phyloP scores from a whole-genome alignment of 2,329 filamentous ascomycete genomes.

The Calonectria pseudoreteaudii region DNA sequence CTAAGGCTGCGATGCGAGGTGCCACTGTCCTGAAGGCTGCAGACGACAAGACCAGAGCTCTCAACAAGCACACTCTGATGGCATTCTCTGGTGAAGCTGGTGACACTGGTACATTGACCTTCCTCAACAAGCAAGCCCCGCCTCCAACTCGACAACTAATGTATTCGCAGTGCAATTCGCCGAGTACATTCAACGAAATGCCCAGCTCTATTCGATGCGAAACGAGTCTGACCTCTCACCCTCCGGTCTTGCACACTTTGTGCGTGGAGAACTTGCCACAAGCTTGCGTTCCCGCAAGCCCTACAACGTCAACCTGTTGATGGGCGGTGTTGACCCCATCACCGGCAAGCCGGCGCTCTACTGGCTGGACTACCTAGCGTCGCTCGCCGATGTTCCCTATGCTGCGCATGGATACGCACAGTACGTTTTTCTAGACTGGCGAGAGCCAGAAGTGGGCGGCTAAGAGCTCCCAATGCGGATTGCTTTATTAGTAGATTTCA shows the following conservation, averaged over 20 bases:
- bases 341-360: conserved; percentile 91
- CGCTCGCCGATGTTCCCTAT: conserved; percentile 89
- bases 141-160: conserved; percentile 38
- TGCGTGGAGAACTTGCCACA: conserved; percentile 91
- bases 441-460: not conserved
- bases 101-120: conserved; percentile 77
- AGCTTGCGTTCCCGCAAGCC: conserved; percentile 92
- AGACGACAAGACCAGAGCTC: conserved; percentile 93
- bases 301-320: conserved; percentile 95
- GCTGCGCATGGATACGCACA: conserved; percentile 98
- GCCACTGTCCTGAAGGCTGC: conserved; percentile 93
- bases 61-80: conserved; percentile 96
- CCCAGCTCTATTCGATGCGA: conserved; percentile 98
- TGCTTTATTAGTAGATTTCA: not conserved
- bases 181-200: conserved; percentile 98
- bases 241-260: conserved; percentile 89
- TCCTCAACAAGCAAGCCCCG: conserved; percentile 10
- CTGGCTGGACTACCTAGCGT: conserved; percentile 97
- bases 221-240: conserved; percentile 94
- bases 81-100: conserved; percentile 96
- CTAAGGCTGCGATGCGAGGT: conserved; percentile 98
- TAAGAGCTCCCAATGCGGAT: not conserved
- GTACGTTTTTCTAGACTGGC: conserved; percentile 62
- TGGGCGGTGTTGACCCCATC: conserved; percentile 94
- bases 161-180: conserved; percentile 88